A percentile compares a stretch with the other conserved stretches of the same genome.
Evolutionary conservation across 352 stramenopile species (phyloP).

Genomic region (Globisporangium lucens): DNA sequence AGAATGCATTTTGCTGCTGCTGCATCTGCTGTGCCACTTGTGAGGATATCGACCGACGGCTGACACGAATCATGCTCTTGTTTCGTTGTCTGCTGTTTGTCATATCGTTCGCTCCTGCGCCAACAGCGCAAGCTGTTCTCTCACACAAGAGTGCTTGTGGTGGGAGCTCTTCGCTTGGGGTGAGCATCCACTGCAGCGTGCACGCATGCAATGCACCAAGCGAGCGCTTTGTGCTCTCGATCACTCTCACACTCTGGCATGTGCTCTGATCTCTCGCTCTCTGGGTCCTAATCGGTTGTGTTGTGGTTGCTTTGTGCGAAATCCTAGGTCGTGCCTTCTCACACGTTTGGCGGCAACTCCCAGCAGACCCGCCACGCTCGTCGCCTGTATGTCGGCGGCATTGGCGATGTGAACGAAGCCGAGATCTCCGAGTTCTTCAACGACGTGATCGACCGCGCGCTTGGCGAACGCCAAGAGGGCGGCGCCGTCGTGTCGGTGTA

Average conservation of each 20-base stretch:
- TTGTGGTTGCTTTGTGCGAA: slow-evolving; percentile 10
- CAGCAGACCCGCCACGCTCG: slow-evolving; percentile 96
- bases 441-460: slow-evolving; percentile 85
- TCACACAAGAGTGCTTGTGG: background rate
- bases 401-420: slow-evolving; percentile 74
- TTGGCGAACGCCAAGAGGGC: slow-evolving; percentile 72
- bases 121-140: background rate
- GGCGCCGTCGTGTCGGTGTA: slow-evolving; percentile 89
- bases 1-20: background rate
- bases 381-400: slow-evolving; percentile 96
- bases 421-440: slow-evolving; percentile 93
- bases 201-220: slow-evolving; percentile 8
- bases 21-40: slow-evolving; percentile 10
- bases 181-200: background rate
- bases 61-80: slow-evolving; percentile 33
- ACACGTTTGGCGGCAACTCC: slow-evolving; percentile 29
- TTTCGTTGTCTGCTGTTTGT: slow-evolving; percentile 47
- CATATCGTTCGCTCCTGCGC: slow-evolving; percentile 21
- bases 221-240: background rate
- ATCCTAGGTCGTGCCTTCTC: background rate
- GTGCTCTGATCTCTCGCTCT: background rate
- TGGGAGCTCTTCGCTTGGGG: background rate
- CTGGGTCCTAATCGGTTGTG: slow-evolving; percentile 27
- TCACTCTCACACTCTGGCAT: slow-evolving; percentile 1
- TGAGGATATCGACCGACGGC: slow-evolving; percentile 16